Evolutionary conservation across 148 eudicot genomes (phyloP).

Genomic region (Hydrangea macrophylla): DNA sequence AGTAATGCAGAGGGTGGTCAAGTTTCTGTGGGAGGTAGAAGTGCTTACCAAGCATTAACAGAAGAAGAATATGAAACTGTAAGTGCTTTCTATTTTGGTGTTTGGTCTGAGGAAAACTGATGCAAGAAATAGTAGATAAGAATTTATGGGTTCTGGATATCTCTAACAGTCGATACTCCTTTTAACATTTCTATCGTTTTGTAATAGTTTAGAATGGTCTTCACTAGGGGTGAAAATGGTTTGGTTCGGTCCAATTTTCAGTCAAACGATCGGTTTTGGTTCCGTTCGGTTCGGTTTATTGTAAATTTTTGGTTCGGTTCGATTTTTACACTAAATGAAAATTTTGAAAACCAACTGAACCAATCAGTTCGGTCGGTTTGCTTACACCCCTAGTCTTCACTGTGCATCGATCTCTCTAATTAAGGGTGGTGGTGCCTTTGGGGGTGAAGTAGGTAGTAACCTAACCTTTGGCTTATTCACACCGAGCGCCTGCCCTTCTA

Average conservation of each 20-base stretch:
- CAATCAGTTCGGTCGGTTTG: too few species aligned
- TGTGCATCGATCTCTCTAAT: too few species aligned
- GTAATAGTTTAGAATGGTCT: neutral
- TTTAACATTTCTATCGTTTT: neutral
- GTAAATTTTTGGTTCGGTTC: too few species aligned
- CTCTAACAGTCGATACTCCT: neutral
- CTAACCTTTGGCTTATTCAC: slow-evolving; percentile 7
- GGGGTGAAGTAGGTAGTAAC: neutral
- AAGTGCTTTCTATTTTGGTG: slow-evolving; percentile 31
- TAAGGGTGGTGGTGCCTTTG: neutral
- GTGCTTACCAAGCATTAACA: slow-evolving; percentile 64
- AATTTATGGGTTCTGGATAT: neutral
- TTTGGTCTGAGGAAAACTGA: neutral
- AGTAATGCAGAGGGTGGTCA: slow-evolving; percentile 44
- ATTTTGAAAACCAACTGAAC: too few species aligned
- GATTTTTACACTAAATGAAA: too few species aligned
- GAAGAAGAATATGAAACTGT: slow-evolving; percentile 94
- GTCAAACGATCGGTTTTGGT: too few species aligned
- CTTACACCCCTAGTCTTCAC: too few species aligned
- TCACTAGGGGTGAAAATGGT: too few species aligned
- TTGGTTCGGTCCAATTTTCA: too few species aligned
- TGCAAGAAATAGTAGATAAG: neutral
- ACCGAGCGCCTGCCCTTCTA: neutral
- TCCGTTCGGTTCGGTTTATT: too few species aligned
- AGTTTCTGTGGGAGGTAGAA: slow-evolving; percentile 35